Percentiles rank a stretch among this genome's conserved stretches.
phyloP scores from a whole-genome alignment of 1,284 basidiomycete genomes.

The Leccinum solheimii region DNA sequence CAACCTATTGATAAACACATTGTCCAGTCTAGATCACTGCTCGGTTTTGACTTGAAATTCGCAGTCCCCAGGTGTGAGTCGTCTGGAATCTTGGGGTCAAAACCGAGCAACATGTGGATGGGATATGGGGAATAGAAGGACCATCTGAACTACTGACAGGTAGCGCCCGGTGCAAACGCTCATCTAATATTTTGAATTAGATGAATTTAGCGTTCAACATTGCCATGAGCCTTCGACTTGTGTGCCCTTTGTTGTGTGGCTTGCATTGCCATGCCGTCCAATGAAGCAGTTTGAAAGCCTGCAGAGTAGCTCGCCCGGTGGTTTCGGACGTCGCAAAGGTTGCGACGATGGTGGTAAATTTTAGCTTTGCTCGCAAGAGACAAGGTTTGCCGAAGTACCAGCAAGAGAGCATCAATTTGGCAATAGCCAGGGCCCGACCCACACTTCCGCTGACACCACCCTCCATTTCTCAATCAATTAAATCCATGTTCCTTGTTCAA shows the following conservation, averaged over 20 bases:
- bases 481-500: no score
- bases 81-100: neutral
- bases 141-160: neutral
- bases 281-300: constrained; percentile 16
- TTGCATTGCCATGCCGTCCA: neutral
- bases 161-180: neutral
- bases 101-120: neutral
- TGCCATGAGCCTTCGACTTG: neutral
- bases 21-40: neutral
- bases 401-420: no score
- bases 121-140: neutral
- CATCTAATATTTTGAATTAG: constrained; percentile 4
- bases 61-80: neutral
- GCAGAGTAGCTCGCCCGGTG: neutral
- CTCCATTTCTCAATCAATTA: no score
- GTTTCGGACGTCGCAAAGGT: neutral
- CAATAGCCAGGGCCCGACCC: no score
- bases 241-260: neutral
- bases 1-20: constrained; percentile 9
- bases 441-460: no score
- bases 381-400: no score
- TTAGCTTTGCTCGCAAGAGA: no score
- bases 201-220: neutral
- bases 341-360: neutral
- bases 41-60: neutral